phyloP scores from a whole-genome alignment of 2,329 filamentous ascomycete genomes.

The Fusarium sp. region DNA sequence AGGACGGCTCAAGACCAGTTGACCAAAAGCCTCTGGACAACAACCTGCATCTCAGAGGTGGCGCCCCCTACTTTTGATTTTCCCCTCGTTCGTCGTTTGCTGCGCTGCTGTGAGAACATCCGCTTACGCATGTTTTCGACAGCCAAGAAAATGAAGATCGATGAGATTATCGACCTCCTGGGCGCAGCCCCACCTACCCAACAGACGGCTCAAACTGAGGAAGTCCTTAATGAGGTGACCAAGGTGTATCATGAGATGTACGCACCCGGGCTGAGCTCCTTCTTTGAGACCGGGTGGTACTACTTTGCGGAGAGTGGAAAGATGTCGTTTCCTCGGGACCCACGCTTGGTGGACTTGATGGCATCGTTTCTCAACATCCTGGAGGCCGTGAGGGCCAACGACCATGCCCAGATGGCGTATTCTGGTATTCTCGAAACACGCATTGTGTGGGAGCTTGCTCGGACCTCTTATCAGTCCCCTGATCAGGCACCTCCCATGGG shows the following conservation, averaged over 20 bases:
- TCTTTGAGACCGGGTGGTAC: constrained; percentile 90
- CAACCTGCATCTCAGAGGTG: constrained; percentile 63
- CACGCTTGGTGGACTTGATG: constrained; percentile 73
- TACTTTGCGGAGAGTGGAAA: constrained; percentile 60
- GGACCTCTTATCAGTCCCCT: constrained; percentile 58
- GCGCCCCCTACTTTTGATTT: constrained; percentile 56
- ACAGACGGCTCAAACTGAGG: constrained; percentile 62
- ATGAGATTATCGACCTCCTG: constrained; percentile 75
- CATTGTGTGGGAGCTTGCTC: constrained; percentile 70
- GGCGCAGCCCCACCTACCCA: constrained; percentile 70
- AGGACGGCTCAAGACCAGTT: constrained; percentile 41
- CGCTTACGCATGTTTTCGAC: constrained; percentile 47
- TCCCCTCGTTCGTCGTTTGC: constrained; percentile 44
- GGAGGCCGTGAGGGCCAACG: constrained; percentile 60
- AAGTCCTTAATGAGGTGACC: constrained; percentile 73
- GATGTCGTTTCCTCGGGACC: constrained; percentile 63
- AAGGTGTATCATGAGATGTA: constrained; percentile 82
- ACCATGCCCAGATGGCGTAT: constrained; percentile 64
- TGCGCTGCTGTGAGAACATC: constrained; percentile 46
- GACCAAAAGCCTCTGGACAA: constrained; percentile 48
- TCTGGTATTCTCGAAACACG: constrained; percentile 68
- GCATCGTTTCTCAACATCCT: constrained; percentile 71
- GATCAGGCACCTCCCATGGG: constrained; percentile 48
- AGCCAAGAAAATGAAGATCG: constrained; percentile 72
- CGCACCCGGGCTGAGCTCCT: constrained; percentile 77